Conservation (phyloP, 257 asterid genomes). For the Solanum neorickii region DNA sequence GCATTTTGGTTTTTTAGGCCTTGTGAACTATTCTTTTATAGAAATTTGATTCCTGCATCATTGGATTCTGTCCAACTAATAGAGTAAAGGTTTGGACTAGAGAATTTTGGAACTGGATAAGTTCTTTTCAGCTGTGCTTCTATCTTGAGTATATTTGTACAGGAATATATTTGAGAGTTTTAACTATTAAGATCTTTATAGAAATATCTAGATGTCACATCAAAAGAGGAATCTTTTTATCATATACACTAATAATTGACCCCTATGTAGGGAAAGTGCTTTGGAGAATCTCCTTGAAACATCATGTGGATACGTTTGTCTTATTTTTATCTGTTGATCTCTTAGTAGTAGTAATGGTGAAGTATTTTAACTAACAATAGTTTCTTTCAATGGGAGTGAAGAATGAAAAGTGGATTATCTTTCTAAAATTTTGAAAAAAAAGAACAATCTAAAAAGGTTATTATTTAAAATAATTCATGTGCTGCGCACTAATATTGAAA, state of each 20-base stretch:
- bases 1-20: background rate
- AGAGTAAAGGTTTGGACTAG: background rate
- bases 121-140: background rate
- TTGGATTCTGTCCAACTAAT: background rate
- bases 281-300: conserved; percentile 43
- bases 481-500: background rate
- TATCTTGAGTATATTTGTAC: conserved; percentile 10
- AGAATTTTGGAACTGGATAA: background rate
- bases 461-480: background rate
- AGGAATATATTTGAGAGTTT: conserved; percentile 18
- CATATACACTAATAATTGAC: conserved; percentile 45
- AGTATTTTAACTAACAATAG: background rate
- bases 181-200: conserved; percentile 1
- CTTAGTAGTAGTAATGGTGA: background rate
- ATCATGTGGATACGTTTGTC: background rate
- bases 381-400: background rate
- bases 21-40: background rate
- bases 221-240: conserved; percentile 48
- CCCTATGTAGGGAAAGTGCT: conserved; percentile 34
- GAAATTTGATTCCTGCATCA: background rate
- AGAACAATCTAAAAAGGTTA: background rate
- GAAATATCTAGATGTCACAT: conserved; percentile 43
- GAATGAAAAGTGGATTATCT: background rate
- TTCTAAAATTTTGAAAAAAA: background rate
- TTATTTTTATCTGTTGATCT: background rate